Evolutionary conservation across 192 early-diverging fungal species (phyloP).

Genomic region (Glomus cerebriforme): DNA sequence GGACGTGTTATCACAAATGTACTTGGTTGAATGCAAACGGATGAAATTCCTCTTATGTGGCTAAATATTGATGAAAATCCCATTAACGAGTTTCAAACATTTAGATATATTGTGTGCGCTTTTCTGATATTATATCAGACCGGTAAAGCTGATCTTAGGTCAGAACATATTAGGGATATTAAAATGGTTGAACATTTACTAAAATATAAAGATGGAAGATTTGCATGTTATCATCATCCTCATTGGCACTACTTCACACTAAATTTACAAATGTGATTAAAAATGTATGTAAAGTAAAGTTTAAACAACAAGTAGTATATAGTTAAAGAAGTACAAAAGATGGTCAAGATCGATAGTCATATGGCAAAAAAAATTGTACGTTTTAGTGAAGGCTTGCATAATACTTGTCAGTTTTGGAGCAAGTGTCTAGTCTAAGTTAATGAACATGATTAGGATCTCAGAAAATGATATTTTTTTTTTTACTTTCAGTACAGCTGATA

Average conservation of each 20-base stretch:
- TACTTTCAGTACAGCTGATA: background rate
- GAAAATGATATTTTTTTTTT: background rate
- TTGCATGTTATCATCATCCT: background rate
- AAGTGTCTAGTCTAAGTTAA: background rate
- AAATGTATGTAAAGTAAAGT: slow-evolving; percentile 8
- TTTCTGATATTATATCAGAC: background rate
- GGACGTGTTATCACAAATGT: background rate
- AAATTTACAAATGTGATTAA: background rate
- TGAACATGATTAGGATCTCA: slow-evolving; percentile 3
- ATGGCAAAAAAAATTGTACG: background rate
- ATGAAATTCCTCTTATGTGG: background rate
- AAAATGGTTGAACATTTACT: background rate
- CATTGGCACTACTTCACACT: background rate
- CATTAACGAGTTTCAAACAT: background rate
- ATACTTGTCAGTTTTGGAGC: background rate
- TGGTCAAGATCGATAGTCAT: too few species aligned
- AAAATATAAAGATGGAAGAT: background rate
- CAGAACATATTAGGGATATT: slow-evolving; percentile 7
- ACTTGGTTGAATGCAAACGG: background rate
- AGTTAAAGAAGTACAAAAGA: background rate
- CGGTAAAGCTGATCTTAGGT: background rate
- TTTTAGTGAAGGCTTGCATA: background rate
- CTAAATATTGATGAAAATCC: background rate
- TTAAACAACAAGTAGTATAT: background rate
- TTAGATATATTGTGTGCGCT: background rate